These are phyloP conservation scores for Serendipita sp. DNA, from an alignment of 768 basidiomycete species.

Conservation along the genomic window DNA sequence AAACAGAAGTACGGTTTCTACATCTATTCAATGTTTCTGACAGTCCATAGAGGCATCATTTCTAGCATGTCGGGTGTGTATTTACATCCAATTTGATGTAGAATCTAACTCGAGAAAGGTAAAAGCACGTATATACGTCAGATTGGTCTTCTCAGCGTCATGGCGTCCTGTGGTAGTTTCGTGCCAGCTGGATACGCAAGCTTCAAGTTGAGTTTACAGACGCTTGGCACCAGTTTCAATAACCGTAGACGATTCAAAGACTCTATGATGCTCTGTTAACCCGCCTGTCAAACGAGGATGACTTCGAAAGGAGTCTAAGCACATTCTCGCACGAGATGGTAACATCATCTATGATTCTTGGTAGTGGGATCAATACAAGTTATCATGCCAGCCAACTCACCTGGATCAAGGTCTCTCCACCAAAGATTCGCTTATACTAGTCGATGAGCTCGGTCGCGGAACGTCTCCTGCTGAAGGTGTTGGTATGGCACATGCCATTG, in stretches of 20 bases:
- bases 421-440: constrained; percentile 52
- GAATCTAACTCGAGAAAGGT: constrained; percentile 25
- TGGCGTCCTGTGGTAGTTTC: constrained; percentile 84
- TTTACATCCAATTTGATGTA: neutral
- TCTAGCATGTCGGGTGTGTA: constrained; percentile 43
- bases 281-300: constrained; percentile 86
- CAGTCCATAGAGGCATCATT: neutral
- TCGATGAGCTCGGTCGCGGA: constrained; percentile 89
- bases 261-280: constrained; percentile 73
- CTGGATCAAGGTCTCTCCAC: constrained; percentile 45
- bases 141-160: constrained; percentile 62
- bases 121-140: constrained; percentile 92
- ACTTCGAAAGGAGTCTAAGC: constrained; percentile 75
- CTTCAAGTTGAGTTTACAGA: constrained; percentile 39
- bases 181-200: constrained; percentile 90
- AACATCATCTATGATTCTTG: constrained; percentile 78
- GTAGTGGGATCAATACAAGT: constrained; percentile 22
- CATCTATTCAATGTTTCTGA: constrained; percentile 2
- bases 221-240: neutral
- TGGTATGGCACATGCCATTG: constrained; percentile 73
- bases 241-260: constrained; percentile 21
- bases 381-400: constrained; percentile 6
- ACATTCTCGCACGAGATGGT: constrained; percentile 96
- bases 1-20: neutral
- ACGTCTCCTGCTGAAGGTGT: constrained; percentile 73